These are phyloP conservation scores for Fistulifera pelliculosa DNA, from an alignment of 108 stramenopile genomes.

Conservation along the genomic window DNA sequence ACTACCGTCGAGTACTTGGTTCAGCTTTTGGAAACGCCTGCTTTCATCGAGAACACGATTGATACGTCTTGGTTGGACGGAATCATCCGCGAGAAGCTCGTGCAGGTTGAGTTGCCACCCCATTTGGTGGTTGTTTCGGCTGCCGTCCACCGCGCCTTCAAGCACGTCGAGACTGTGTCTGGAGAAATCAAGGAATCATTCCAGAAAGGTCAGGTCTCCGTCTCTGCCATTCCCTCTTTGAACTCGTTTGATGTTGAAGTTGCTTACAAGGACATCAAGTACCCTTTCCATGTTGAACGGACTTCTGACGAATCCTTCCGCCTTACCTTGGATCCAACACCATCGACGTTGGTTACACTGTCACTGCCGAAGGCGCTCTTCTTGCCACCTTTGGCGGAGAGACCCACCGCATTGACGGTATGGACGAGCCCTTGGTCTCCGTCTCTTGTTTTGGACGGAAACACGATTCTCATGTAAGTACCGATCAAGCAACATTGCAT, in stretches of 20 bases:
- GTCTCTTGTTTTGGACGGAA: conserved; percentile 78
- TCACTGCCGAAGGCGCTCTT: conserved; percentile 88
- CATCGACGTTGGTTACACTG: conserved; percentile 63
- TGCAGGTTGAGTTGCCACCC: conserved; percentile 57
- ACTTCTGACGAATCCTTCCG: conserved; percentile 64
- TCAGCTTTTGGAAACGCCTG: conserved; percentile 90
- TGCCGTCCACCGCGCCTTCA: conserved; percentile 85
- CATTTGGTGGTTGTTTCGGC: conserved; percentile 82
- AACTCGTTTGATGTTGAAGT: conserved; percentile 88
- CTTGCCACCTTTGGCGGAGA: conserved; percentile 89
- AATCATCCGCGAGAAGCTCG: conserved; percentile 86
- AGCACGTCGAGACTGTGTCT: conserved; percentile 65
- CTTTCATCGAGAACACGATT: conserved; percentile 94
- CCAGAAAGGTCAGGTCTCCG: conserved; percentile 87
- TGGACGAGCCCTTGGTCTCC: conserved; percentile 96
- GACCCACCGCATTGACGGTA: conserved; percentile 85
- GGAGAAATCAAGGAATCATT: conserved; percentile 70
- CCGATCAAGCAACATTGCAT: no score
- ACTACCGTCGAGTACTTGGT: conserved; percentile 98
- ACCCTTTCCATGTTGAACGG: conserved; percentile 86
- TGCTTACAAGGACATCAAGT: conserved; percentile 87
- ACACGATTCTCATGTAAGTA: conserved; percentile 76
- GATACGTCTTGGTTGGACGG: conserved; percentile 97
- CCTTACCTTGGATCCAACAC: conserved; percentile 67
- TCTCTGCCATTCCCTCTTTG: conserved; percentile 70